Evolutionary conservation across 208 protist genomes (phyloP), one percentile per base, ranked within the genome.

Genomic region (Crithidia thermophila): DNA sequence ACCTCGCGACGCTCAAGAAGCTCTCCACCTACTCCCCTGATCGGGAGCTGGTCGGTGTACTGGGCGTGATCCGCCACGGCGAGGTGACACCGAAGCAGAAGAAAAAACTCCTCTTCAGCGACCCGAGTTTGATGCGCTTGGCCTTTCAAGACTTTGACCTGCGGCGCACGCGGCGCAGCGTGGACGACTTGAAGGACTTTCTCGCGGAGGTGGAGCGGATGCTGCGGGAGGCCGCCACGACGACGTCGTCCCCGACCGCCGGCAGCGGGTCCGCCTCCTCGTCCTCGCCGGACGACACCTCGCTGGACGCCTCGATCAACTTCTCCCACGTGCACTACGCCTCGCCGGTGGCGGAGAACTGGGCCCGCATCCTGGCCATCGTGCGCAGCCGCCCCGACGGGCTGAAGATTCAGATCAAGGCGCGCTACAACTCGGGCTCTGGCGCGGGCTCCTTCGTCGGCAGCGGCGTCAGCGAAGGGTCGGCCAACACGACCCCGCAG

Each of bases 11-110:
- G 9, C 76, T 86, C 25, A 75, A 81, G 67, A 75, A 76, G 59
- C 65, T 82, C 23, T 82, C 80, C 20, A 71, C 64, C 21, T 82
- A 80, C 45, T 72, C 74, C 1, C 63, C 75, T 0, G 77, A 87
- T 20, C 77, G 78, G 18, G 69, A 84, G 53, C 75, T 87, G 25
- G 57, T 87, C 18, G 82, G 82, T 1, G 72, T 84, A 13, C 67
- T 88, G 5, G 82, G 79, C 16, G 72, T 85, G 14, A 70, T 88
- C 23, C 79, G 79, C 0, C 82, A 88, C 63, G 56, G 76, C 8
- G 82, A 88, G 42, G 56, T 79, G 33, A 88, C 79, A 11, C 82
- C 82, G 18, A 84, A 84, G 61, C 78, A 85, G 34, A 88, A 88
- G 55, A 67, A 77, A 43, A 88, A 88, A 60, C 62, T 88, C 18